phyloP scores from a whole-genome alignment of 83 land plant genomes.

The Larix sibirica region DNA sequence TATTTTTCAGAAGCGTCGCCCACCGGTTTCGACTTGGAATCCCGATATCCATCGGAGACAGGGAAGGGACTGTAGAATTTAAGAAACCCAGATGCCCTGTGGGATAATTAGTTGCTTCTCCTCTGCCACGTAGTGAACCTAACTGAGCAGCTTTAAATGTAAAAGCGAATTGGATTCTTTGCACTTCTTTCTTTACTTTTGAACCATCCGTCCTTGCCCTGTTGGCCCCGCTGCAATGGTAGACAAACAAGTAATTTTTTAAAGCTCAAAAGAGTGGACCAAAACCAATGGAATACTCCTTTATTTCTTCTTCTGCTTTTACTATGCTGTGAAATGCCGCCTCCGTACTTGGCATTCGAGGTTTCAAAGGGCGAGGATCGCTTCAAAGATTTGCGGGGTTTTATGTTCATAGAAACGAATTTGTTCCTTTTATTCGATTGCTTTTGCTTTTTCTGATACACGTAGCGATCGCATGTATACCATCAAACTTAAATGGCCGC shows the following conservation, averaged over 20 bases:
- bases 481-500: neutral
- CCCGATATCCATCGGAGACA: too few species aligned
- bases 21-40: too few species aligned
- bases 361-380: neutral
- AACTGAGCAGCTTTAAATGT: neutral
- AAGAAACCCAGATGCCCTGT: too few species aligned
- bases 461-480: neutral
- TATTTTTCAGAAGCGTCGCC: too few species aligned
- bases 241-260: conserved; percentile 6
- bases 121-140: neutral
- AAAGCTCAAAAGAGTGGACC: neutral
- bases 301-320: neutral
- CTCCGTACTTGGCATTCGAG: neutral
- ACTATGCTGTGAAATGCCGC: neutral
- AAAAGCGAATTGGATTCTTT: neutral
- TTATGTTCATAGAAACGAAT: neutral
- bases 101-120: too few species aligned
- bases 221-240: neutral
- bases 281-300: too few species aligned
- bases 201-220: neutral
- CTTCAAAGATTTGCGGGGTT: neutral
- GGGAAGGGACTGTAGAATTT: too few species aligned
- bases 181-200: neutral
- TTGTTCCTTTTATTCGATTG: neutral
- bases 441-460: conserved; percentile 14